Base-by-base conservation (phyloP, 768 basidiomycete species). In the Lepiota venenata region DNA sequence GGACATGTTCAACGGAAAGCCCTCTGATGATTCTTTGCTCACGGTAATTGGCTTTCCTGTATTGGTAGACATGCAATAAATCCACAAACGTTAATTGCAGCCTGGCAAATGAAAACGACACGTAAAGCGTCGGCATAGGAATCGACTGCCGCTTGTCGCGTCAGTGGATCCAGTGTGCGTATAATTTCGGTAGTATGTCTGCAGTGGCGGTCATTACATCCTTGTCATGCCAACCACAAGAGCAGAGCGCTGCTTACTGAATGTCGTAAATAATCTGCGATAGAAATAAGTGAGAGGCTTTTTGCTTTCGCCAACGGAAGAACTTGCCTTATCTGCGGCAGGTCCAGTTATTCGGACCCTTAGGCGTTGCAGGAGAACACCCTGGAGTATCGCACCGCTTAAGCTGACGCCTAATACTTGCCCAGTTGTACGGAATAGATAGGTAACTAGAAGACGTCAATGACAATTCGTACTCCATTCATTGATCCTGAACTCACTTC, bases 371-470 rank as follows among this genome's bases (percentile, higher is more conserved):
- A 85, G 71, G 38, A 99, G 76, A 35, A 96, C 78, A 4, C 82
- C 80, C 69, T 99, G 96, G 29, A 95, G 72, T 22, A 98, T 67
- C 0, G 92, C 87, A 18, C 93, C 91, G 61, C 85, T 86, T 43
- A 95, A 73, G 62, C 91, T 90, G 50, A 99, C 96, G 35, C 96
- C 97, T 51, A 98, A 78, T 20, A 97, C 97, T 74, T 98, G 96
- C 2, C 95, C 95, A 15, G 91, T 89, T 7, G 93, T 94, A 58
- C 95, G 77, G 76, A 95, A 96, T 44, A 97, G 77, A 70, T 98
- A 98, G 29, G 90, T 91, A 62, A 95, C 93, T 96, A 52, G 44
- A 49, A 45, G 43, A 47, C 25, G 39, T 56, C 29, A 56, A 52
- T 50, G 50, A 55, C 58, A 57, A 47, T 36, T 9, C 32, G 32